Base-by-base conservation (phyloP, 2,329 filamentous ascomycete species). In the Xylaria multiplex region DNA sequence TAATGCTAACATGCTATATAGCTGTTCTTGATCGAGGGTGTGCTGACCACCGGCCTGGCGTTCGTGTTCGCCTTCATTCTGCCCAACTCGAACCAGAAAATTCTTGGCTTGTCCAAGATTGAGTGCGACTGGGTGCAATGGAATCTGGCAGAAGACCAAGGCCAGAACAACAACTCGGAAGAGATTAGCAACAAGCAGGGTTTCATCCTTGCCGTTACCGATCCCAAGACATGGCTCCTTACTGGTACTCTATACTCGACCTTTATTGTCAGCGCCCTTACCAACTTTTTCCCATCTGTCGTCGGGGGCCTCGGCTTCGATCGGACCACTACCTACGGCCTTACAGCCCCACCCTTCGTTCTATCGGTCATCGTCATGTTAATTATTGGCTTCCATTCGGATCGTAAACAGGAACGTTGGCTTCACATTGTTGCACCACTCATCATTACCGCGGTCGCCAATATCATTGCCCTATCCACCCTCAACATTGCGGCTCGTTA, bases 271-370 rank as follows among this genome's bases (percentile, higher is more conserved):
- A 72, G 72, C 56, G 70, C 73, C 8, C 70, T 76, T 68, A 70
- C 74, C 70, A 74, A 78, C 67, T 73, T 71, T 65, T 72, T 75
- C 64, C 73, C 72, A 30, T 68, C 72, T 2, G 73, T 86, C 78
- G 72, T 79, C 79, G 59, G 81, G 79, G 72, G 82, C 77, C 74
- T 82, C 77, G 62, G 83, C 80, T 67, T 83, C 81, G 66, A 79
- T 79, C 77, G 66, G 22, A 74, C 62, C 40, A 72, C 66, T 16
- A 71, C 65, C 1, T 67, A 66, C 13, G 58, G 67, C 3, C 69
- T 75, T 8, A 74, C 69, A 6, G 70, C 70, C 16, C 76, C 76
- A 3, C 76, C 76, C 1, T 77, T 73, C 63, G 49, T 77, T 32
- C 68, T 77, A 14, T 76, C 74, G 54, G 75, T 76, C 16, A 35